Base-by-base conservation (phyloP, 345 rosid genomes). In the Salix dunnii region DNA sequence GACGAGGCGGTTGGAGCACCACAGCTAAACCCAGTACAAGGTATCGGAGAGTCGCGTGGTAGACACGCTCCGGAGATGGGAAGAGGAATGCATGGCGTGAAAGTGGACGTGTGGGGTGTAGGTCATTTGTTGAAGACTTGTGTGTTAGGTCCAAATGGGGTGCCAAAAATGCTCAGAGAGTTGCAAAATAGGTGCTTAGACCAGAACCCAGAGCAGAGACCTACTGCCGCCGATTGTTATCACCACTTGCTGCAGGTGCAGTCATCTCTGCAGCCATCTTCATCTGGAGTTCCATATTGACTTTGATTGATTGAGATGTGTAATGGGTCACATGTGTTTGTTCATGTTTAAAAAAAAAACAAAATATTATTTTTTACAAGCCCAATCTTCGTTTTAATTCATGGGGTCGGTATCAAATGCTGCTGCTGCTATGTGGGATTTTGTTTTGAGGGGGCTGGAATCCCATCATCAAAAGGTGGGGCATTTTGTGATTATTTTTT, bases 31-130 rank as follows among this genome's bases (percentile, higher is more conserved):
- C 98, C 98, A 0, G 51, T 16, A 46, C 88, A 85, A 12, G 85
- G 74, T 13, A 68, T 51, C 0, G 68, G 6, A 61, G 96, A 86
- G 80, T 90, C 82, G 73, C 85, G 88, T 73, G 91, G 88, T 14
- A 79, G 84, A 25, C 90, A 88, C 76, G 96, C 97, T 3, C 97
- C 98, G 70, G 99, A 93, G 88, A 90, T 93, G 97, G 94, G 91
- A 68, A 83, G 92, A 66, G 99, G 99, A 4, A 71, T 93, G 84
- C 98, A 96, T 78, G 94, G 93, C 12, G 95, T 92, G 61, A 96
- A 96, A 79, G 99, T 96, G 38, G 99, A 96, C 85, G 97, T 96
- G 25, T 96, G 98, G 97, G 99, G 97, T 0, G 87, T 96, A 0
- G 99, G 99, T 6, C 73, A 91, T 71, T 77, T 96, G 90, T 81